Percentiles rank a stretch among this genome's conserved stretches.
These are phyloP conservation scores for Saccharomycopsis amapae DNA, from an alignment of 805 yeast genomes.

Conservation along the genomic window DNA sequence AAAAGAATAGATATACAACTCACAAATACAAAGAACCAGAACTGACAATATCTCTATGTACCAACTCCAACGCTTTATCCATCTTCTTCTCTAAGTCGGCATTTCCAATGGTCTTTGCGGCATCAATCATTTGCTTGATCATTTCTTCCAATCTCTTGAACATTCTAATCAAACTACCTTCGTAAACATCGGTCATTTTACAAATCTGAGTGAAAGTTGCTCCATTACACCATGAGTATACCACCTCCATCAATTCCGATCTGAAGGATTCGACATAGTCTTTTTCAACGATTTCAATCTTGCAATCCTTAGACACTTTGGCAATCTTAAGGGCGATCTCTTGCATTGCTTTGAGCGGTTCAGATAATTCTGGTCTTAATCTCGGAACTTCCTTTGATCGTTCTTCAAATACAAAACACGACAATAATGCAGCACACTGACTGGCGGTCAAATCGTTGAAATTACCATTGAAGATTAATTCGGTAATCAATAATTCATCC, in stretches of 20 bases:
- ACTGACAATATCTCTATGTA: conserved; percentile 93
- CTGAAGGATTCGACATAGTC: conserved; percentile 90
- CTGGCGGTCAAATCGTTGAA: conserved; percentile 83
- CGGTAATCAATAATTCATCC: conserved; percentile 76
- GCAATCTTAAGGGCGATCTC: conserved; percentile 91
- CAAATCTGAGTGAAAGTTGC: conserved; percentile 95
- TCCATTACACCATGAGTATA: conserved; percentile 93
- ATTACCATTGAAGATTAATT: conserved; percentile 89
- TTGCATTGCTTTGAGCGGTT: conserved; percentile 80
- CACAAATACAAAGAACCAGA: conserved; percentile 83
- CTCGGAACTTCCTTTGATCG: conserved; percentile 84
- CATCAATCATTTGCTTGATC: conserved; percentile 80
- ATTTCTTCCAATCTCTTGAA: conserved; percentile 92
- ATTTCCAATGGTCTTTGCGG: conserved; percentile 94
- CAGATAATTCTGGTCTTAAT: conserved; percentile 83
- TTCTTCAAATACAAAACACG: conserved; percentile 97
- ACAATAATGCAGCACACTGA: conserved; percentile 85
- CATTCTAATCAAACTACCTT: conserved; percentile 91
- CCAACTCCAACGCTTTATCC: conserved; percentile 76
- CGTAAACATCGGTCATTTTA: conserved; percentile 98
- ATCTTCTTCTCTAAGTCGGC: conserved; percentile 77
- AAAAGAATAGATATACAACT: neutral
- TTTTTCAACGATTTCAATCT: conserved; percentile 82
- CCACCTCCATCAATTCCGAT: conserved; percentile 94
- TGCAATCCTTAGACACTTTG: conserved; percentile 80